Conservation (phyloP, 2,329 filamentous ascomycete species). For the Paradendryphiella salina region DNA sequence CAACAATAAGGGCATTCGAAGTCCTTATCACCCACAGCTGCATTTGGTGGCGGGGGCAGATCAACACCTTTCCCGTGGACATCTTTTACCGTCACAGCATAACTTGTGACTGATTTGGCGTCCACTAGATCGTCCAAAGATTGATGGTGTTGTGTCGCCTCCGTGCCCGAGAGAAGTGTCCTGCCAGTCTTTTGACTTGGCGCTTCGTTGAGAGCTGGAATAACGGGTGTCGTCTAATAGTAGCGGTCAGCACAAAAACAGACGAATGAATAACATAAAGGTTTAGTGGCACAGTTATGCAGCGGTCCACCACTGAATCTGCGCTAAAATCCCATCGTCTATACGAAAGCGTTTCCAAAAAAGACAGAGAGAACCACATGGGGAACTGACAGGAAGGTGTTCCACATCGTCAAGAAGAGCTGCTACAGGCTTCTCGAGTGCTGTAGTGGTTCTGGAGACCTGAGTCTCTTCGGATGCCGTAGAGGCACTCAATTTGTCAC, state of each 20-base stretch:
- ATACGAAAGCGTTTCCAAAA: too few species aligned
- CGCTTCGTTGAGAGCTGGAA: conserved; percentile 18
- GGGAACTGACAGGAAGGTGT: background rate
- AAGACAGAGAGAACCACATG: too few species aligned
- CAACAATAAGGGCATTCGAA: conserved; percentile 48
- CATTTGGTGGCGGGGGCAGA: conserved; percentile 40
- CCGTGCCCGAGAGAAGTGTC: conserved; percentile 44
- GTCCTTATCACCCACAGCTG: conserved; percentile 39
- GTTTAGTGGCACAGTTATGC: too few species aligned
- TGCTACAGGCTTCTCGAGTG: conserved; percentile 8
- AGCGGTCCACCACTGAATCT: too few species aligned
- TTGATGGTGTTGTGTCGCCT: conserved; percentile 44
- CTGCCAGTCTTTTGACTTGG: conserved; percentile 41
- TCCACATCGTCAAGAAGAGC: conserved; percentile 23
- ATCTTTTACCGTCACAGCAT: conserved; percentile 44
- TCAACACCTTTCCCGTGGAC: conserved; percentile 40
- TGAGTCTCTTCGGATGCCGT: conserved; percentile 27
- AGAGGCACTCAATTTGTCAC: conserved; percentile 40
- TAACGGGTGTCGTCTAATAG: conserved; percentile 2
- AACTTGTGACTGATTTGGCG: conserved; percentile 43
- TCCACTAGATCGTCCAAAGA: conserved; percentile 45
- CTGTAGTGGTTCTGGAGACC: background rate
- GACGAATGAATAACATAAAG: background rate
- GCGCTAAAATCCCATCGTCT: too few species aligned
- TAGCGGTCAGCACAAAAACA: background rate